Conservation (phyloP, 2,329 filamentous ascomycete species). For the Teratosphaeria viscida region DNA sequence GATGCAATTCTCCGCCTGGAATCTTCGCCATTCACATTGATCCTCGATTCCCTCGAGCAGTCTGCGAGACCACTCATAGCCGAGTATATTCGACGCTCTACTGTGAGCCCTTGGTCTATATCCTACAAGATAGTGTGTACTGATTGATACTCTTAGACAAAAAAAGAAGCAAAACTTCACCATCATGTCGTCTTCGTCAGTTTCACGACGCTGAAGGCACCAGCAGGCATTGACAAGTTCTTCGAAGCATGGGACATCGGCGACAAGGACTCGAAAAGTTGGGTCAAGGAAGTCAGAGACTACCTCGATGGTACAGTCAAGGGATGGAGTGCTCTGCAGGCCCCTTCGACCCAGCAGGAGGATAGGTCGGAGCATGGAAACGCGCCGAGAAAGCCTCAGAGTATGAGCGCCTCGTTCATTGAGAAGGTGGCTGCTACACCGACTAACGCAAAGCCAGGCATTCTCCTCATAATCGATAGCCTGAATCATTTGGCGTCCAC, state of each 20-base stretch:
- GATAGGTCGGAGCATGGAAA: not conserved
- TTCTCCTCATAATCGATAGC: slow-evolving; percentile 69
- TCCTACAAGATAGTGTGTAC: not conserved
- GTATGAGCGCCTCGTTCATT: not conserved
- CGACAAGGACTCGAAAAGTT: slow-evolving; percentile 15
- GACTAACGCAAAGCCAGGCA: slow-evolving; percentile 42
- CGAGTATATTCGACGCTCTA: slow-evolving; percentile 67
- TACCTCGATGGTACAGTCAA: not conserved
- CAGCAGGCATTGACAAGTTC: slow-evolving; percentile 55
- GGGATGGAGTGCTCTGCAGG: not conserved
- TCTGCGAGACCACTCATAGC: slow-evolving; percentile 56
- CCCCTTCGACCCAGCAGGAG: not conserved
- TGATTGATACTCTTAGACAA: not conserved
- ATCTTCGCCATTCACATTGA: slow-evolving; percentile 73
- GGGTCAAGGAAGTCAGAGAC: slow-evolving; percentile 21
- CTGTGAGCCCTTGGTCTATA: slow-evolving; percentile 36
- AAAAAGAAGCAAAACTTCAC: slow-evolving; percentile 34
- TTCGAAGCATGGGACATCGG: slow-evolving; percentile 32
- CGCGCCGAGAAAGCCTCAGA: not conserved
- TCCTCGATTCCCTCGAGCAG: slow-evolving; percentile 80
- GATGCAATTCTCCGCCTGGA: slow-evolving; percentile 72
- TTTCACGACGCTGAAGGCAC: slow-evolving; percentile 60
- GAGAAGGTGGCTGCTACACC: not conserved
- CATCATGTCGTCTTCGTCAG: slow-evolving; percentile 57
- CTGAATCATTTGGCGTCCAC: slow-evolving; percentile 53